phyloP scores from a whole-genome alignment of 495 filamentous ascomycete genomes.

The Penicillium angulare region DNA sequence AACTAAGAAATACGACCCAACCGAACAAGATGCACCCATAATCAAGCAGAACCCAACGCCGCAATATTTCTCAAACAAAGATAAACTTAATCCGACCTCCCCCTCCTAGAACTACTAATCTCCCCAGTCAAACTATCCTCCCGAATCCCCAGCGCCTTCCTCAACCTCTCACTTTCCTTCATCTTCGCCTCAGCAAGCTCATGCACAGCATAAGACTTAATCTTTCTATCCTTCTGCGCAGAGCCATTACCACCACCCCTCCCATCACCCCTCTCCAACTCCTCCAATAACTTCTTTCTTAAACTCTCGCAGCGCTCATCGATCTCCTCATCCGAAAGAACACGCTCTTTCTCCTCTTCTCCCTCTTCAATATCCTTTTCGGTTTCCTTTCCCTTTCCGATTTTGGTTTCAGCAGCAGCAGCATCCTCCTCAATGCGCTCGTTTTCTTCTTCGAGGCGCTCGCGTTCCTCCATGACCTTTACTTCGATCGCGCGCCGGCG shows the following conservation, averaged over 20 bases:
- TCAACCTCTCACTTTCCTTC: slow-evolving; percentile 85
- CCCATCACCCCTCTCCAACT: slow-evolving; percentile 29
- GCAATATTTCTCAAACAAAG: too few relatives aligned
- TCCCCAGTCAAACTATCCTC: slow-evolving; percentile 89
- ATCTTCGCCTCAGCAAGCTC: slow-evolving; percentile 96
- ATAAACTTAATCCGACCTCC: too few relatives aligned
- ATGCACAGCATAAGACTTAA: slow-evolving; percentile 94
- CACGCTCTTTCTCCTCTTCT: slow-evolving; percentile 60
- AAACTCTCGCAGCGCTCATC: slow-evolving; percentile 37
- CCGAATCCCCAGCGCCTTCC: slow-evolving; percentile 84
- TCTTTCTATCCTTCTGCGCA: slow-evolving; percentile 38
- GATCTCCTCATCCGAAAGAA: slow-evolving; percentile 32
- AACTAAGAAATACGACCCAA: too few relatives aligned
- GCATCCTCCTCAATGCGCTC: slow-evolving; percentile 35
- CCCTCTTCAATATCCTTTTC: slow-evolving; percentile 7
- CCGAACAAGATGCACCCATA: too few relatives aligned
- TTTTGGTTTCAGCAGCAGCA: too few relatives aligned
- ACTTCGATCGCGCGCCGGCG: slow-evolving; percentile 85
- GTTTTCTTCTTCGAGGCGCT: slow-evolving; percentile 85
- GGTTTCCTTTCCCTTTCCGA: slow-evolving; percentile 5
- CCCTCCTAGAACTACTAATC: slow-evolving; percentile 50
- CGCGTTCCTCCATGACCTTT: slow-evolving; percentile 85
- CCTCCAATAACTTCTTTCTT: slow-evolving; percentile 25
- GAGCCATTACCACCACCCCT: not conserved
- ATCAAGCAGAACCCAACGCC: too few relatives aligned